Conservation (phyloP, 2,329 filamentous ascomycete genomes). For the Ceratocystis albifundus region DNA sequence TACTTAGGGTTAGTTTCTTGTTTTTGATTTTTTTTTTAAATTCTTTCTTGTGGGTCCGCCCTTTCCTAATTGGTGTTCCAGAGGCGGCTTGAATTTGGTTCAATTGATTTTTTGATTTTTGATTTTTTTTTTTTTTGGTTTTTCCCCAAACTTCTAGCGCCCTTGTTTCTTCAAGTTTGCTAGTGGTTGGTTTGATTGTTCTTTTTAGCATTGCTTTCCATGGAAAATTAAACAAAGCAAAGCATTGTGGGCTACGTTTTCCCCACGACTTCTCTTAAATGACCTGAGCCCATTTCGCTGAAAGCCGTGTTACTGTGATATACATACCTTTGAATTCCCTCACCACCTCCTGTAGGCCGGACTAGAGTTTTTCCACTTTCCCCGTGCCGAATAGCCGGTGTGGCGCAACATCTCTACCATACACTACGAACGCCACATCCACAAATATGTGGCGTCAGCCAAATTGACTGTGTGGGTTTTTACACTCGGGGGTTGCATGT, state of each 20-base stretch:
- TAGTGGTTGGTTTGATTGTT: not conserved
- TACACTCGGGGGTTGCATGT: not conserved
- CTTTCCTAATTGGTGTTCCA: not conserved
- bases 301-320: not conserved
- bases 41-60: not conserved
- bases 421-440: not conserved
- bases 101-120: not conserved
- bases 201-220: slow-evolving; percentile 9
- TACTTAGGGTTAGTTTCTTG: not conserved
- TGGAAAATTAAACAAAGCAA: slow-evolving; percentile 7
- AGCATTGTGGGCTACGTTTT: not conserved
- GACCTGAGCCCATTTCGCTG: not conserved
- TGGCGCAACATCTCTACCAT: not conserved
- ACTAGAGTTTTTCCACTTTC: not conserved
- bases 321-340: not conserved
- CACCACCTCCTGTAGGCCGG: too few relatives aligned
- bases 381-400: not conserved
- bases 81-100: not conserved
- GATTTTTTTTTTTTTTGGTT: too few relatives aligned
- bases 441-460: not conserved
- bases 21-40: not conserved
- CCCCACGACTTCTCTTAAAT: not conserved
- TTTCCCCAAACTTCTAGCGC: too few relatives aligned
- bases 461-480: not conserved
- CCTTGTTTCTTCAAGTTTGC: not conserved